Percentiles rank a stretch among this genome's conserved stretches.
Conservation (phyloP, 2,329 filamentous ascomycete species). For the Aspergillus ochraceus region DNA sequence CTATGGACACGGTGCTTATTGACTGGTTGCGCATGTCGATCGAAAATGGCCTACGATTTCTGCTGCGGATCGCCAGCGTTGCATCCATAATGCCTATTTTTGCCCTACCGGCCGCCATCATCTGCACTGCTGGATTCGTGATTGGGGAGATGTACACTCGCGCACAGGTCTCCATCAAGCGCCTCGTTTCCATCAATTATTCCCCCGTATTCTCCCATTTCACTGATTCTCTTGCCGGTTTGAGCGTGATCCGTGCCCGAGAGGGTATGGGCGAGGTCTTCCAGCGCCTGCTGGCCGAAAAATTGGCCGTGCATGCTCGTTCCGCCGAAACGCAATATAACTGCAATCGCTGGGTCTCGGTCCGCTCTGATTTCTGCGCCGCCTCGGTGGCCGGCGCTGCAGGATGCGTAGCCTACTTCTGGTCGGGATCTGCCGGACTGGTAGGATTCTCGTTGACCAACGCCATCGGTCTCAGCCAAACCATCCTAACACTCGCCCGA, state of each 20-base stretch:
- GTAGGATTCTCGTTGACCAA: slow-evolving; percentile 60
- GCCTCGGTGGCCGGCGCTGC: slow-evolving; percentile 54
- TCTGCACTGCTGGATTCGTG: slow-evolving; percentile 48
- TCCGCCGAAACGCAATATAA: slow-evolving; percentile 55
- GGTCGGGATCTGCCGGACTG: slow-evolving; percentile 51
- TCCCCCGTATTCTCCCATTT: slow-evolving; percentile 61
- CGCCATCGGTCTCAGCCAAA: slow-evolving; percentile 55
- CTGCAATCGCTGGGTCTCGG: slow-evolving; percentile 59
- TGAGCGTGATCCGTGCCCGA: slow-evolving; percentile 54
- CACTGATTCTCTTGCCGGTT: slow-evolving; percentile 53
- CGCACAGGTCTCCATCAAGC: slow-evolving; percentile 50
- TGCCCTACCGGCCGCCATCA: slow-evolving; percentile 48
- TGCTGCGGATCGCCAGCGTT: slow-evolving; percentile 51
- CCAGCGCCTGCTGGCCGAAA: slow-evolving; percentile 51
- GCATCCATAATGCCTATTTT: slow-evolving; percentile 56
- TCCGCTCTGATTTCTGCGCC: slow-evolving; percentile 57
- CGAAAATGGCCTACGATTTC: slow-evolving; percentile 40
- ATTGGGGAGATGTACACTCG: slow-evolving; percentile 55
- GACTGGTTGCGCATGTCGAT: slow-evolving; percentile 43
- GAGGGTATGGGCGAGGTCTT: slow-evolving; percentile 52
- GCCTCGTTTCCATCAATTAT: slow-evolving; percentile 48
- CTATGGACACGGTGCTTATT: slow-evolving; percentile 53
- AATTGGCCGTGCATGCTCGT: slow-evolving; percentile 50
- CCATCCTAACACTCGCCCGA: slow-evolving; percentile 54
- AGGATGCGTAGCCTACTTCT: slow-evolving; percentile 54